A percentile compares a stretch with the other conserved stretches of the same genome.
These are phyloP conservation scores for Craterostigma plantagineum DNA, from an alignment of 257 asterid species.

Conservation along the genomic window DNA sequence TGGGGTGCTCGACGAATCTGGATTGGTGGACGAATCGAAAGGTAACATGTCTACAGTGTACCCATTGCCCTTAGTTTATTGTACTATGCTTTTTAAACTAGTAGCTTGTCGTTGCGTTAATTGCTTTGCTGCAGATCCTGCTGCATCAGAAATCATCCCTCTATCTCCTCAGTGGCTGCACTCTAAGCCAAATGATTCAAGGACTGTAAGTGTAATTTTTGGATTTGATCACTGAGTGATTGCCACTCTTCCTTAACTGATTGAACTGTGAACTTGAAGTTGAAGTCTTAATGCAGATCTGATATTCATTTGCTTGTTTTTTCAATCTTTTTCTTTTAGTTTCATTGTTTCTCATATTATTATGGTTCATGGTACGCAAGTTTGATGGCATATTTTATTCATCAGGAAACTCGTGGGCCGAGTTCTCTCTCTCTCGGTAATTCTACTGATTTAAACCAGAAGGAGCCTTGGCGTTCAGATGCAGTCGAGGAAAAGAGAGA, in stretches of 20 bases:
- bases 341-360: not conserved
- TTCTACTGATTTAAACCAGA: constrained; percentile 60
- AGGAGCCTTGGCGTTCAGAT: constrained; percentile 75
- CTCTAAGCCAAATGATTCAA: constrained; percentile 67
- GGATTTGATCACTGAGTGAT: too few relatives aligned
- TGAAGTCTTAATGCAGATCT: not conserved
- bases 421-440: constrained; percentile 76
- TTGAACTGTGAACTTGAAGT: not conserved
- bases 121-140: constrained; percentile 47
- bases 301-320: too few relatives aligned
- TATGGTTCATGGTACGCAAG: not conserved
- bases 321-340: not conserved
- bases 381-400: constrained; percentile 3
- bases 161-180: constrained; percentile 96
- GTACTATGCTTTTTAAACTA: constrained; percentile 4
- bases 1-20: constrained; percentile 62
- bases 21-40: constrained; percentile 58
- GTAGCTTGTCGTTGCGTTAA: constrained; percentile 7
- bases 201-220: constrained; percentile 23
- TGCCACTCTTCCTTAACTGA: too few relatives aligned
- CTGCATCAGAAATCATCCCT: constrained; percentile 65
- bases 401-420: constrained; percentile 69
- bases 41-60: constrained; percentile 23
- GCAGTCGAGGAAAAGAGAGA: constrained; percentile 69
- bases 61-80: not conserved